phyloP scores from a whole-genome alignment of 2,329 filamentous ascomycete species.

The Acrocalymma vagum region DNA sequence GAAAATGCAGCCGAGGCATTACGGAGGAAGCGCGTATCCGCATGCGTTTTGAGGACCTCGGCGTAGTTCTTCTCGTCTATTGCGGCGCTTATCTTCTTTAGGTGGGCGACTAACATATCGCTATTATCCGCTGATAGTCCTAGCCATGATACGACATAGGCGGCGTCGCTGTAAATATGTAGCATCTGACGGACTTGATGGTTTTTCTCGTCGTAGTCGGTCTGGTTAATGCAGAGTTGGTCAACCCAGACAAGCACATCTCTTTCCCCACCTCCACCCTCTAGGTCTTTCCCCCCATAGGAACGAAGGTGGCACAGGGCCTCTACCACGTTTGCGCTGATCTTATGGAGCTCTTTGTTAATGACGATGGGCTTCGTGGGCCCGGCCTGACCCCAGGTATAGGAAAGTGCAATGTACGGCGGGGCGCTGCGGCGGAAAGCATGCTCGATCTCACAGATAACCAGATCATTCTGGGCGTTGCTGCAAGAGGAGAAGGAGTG shows the following conservation, averaged over 20 bases:
- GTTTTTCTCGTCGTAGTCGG: constrained; percentile 1
- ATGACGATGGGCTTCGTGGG: not conserved
- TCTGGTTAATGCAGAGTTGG: constrained; percentile 5
- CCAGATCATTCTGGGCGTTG: too few relatives aligned
- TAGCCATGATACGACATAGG: not conserved
- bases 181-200: constrained; percentile 5
- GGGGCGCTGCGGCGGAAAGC: not conserved
- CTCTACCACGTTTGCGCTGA: not conserved
- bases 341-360: not conserved
- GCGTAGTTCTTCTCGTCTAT: too few relatives aligned
- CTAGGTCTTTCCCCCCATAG: not conserved
- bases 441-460: constrained; percentile 1
- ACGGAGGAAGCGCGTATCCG: too few relatives aligned
- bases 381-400: constrained; percentile 2
- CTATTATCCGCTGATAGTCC: not conserved
- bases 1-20: too few relatives aligned
- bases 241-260: constrained; percentile 1
- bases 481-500: too few relatives aligned
- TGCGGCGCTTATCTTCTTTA: not conserved
- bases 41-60: too few relatives aligned
- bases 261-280: too few relatives aligned
- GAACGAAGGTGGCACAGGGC: not conserved
- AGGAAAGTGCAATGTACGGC: constrained; percentile 1
- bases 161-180: constrained; percentile 1
- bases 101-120: not conserved